Evolutionary conservation across 2,329 filamentous ascomycete genomes (phyloP), one percentile per base, ranked within the genome.

Genomic region (Atkinsonella hypoxylon): DNA sequence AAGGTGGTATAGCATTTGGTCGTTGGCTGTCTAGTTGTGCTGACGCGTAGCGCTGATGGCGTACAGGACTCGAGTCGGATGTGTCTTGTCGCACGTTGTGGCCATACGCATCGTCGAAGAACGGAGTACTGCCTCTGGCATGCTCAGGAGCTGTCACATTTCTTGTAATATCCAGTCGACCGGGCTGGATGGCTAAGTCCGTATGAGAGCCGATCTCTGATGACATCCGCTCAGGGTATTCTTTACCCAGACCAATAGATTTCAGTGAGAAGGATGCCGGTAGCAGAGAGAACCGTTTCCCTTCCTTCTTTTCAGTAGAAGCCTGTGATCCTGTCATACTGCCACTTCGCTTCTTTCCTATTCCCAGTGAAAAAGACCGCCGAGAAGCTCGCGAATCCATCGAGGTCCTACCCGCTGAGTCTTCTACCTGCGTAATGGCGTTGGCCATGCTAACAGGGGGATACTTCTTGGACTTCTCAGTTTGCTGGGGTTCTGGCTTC

Each of bases 381-480:
- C 85, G 78, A 32, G 80, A 81, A 17, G 69, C 70, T 55, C 73
- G 73, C 3, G 84, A 89, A 57, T 90, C 87, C 61, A 87, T 79
- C 1, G 86, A 90, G 40, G 74, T 72, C 45, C 85, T 74, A 1
- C 62, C 58, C 5, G 58, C 60, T 12, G 74, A 67, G 48, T 77
- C 73, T 39, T 81, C 79, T 34, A 73, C 74, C 45, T 76, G 76
- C 6, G 79, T 72, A 66, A 85, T 79, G 2, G 81, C 74, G 55
- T 85, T 84, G 54, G 85, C 80, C 89, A 96, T 94, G 70, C 89
- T 95, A 45, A 91, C 86, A 4, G 91, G 91, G 51, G 91, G 91
- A 61, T 96, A 94, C 56, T 79, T 83, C 64, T 81, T 83, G 49
- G 78, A 71, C 55, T 83, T 82, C 64, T 87, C 67, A 81, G 55